Conservation (phyloP, 2,329 filamentous ascomycete species). For the Coniochaeta ligniaria region DNA sequence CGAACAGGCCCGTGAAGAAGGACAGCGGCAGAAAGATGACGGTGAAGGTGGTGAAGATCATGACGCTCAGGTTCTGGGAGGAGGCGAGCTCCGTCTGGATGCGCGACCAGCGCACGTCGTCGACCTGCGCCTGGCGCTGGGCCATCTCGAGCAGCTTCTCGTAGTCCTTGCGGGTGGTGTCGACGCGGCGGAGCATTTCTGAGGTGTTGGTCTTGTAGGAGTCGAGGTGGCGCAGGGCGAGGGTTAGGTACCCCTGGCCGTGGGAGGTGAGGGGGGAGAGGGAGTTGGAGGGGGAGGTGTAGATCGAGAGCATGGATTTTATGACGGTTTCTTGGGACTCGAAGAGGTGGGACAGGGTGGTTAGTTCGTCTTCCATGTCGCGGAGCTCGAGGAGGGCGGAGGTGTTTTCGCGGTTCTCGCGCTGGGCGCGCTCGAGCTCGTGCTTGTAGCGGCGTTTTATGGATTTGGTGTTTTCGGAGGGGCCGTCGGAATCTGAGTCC, state of each 20-base stretch:
- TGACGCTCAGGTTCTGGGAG: constrained; percentile 54
- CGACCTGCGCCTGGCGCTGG: constrained; percentile 59
- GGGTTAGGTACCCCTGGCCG: constrained; percentile 43
- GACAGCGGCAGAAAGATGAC: constrained; percentile 57
- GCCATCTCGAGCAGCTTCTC: constrained; percentile 61
- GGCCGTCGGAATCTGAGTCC: constrained; percentile 25
- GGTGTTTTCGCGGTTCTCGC: constrained; percentile 55
- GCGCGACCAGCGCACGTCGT: constrained; percentile 56
- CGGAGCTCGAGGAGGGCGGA: constrained; percentile 55
- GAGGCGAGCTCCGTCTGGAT: constrained; percentile 56
- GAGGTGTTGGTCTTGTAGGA: constrained; percentile 47
- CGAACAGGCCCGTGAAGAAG: constrained; percentile 59
- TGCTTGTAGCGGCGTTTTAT: constrained; percentile 35
- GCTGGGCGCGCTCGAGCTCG: constrained; percentile 37
- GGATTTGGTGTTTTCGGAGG: constrained; percentile 27
- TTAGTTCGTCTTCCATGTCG: constrained; percentile 58
- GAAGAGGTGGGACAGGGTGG: constrained; percentile 48
- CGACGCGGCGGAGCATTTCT: constrained; percentile 53
- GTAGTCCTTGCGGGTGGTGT: constrained; percentile 52
- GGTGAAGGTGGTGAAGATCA: constrained; percentile 59
- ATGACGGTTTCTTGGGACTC: constrained; percentile 47
- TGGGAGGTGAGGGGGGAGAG: constrained; percentile 32
- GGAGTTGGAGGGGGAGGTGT: constrained; percentile 25
- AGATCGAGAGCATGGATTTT: constrained; percentile 36
- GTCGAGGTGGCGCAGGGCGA: constrained; percentile 43